Percentiles rank a stretch among this genome's conserved stretches.
Evolutionary conservation across 768 basidiomycete genomes (phyloP).

Genomic region (Omphalotus guepiniiformis): DNA sequence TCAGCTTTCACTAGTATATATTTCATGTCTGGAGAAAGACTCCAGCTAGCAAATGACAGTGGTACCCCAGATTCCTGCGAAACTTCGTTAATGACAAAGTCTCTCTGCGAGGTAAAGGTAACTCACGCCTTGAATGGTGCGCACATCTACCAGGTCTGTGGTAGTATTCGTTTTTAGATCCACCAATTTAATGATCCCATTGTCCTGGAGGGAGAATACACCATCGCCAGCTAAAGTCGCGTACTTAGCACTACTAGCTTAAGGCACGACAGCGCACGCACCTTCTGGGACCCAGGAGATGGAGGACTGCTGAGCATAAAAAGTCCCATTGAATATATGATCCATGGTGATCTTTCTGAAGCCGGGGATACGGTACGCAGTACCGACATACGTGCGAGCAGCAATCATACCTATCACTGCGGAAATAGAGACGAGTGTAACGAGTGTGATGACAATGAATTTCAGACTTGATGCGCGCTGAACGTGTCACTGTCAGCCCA

Average conservation of each 20-base stretch:
- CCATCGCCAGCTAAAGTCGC: slow-evolving; percentile 82
- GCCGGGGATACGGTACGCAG: slow-evolving; percentile 48
- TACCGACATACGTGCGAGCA: slow-evolving; percentile 65
- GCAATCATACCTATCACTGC: slow-evolving; percentile 73
- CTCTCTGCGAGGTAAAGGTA: neutral
- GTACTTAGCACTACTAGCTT: too few species aligned
- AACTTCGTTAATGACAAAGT: slow-evolving; percentile 7
- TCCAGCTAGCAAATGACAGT: slow-evolving; percentile 60
- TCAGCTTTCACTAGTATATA: slow-evolving; percentile 81
- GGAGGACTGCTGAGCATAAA: slow-evolving; percentile 38
- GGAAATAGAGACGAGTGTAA: slow-evolving; percentile 55
- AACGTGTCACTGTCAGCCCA: neutral
- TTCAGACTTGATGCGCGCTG: slow-evolving; percentile 53
- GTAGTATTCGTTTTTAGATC: slow-evolving; percentile 77
- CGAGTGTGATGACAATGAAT: slow-evolving; percentile 58
- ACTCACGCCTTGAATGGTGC: slow-evolving; percentile 64
- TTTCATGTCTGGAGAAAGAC: slow-evolving; percentile 87
- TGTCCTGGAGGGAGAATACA: slow-evolving; percentile 66
- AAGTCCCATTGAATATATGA: slow-evolving; percentile 92
- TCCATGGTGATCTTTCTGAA: slow-evolving; percentile 76
- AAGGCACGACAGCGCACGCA: slow-evolving; percentile 31
- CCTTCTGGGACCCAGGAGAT: slow-evolving; percentile 94
- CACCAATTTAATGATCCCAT: slow-evolving; percentile 70
- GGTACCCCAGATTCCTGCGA: slow-evolving; percentile 50
- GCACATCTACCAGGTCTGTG: slow-evolving; percentile 49